Conservation (phyloP, 257 asterid species). For the Lithospermum erythrorhizon region DNA sequence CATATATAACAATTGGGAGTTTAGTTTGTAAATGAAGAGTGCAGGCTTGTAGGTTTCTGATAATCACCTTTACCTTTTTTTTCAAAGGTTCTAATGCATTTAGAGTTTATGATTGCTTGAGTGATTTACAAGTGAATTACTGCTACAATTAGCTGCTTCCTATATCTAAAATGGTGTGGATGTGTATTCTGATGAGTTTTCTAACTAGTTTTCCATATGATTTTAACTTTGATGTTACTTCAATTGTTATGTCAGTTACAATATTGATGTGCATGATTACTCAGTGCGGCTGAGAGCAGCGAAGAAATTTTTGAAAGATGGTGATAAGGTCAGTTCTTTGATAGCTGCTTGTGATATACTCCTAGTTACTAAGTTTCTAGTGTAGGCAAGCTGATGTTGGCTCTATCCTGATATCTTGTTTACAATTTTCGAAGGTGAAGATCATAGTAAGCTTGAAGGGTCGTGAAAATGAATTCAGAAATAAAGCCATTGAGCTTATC, state of each 20-base stretch:
- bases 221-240: conserved; percentile 2
- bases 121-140: neutral
- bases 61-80: too few species aligned
- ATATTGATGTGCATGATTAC: conserved; percentile 90
- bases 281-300: conserved; percentile 92
- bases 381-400: neutral
- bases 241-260: conserved; percentile 51
- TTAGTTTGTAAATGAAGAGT: neutral
- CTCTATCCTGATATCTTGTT: conserved; percentile 5
- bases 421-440: conserved; percentile 53
- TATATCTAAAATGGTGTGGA: neutral
- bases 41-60: neutral
- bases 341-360: conserved; percentile 1
- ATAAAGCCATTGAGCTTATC: conserved; percentile 77
- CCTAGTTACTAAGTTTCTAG: conserved; percentile 5
- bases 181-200: neutral
- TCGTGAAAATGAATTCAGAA: conserved; percentile 81
- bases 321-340: conserved; percentile 66
- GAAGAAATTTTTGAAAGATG: conserved; percentile 72
- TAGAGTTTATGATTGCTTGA: neutral
- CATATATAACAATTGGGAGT: neutral
- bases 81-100: neutral
- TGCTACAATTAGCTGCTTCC: neutral
- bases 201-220: neutral
- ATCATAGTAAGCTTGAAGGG: conserved; percentile 86